A percentile compares a stretch with the other conserved stretches of the same genome.
Evolutionary conservation across 129 eudicot species (phyloP).

Genomic region (Tanacetum coccineum): DNA sequence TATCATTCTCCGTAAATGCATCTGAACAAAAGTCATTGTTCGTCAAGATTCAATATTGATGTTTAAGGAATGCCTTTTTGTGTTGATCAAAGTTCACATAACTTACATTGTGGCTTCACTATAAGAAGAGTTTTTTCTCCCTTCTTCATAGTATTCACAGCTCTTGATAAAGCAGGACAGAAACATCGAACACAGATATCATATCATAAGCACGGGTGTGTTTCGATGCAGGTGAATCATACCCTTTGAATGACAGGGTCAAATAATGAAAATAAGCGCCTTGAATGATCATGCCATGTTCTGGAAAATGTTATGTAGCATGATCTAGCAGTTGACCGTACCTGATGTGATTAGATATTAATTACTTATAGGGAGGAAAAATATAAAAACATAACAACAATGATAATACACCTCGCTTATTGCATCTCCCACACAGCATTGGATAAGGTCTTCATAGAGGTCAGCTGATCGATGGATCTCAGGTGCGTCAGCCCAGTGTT

Average conservation of each 20-base stretch:
- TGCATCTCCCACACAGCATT: conserved; percentile 93
- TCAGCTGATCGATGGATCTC: conserved; percentile 97
- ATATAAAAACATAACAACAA: conserved; percentile 10
- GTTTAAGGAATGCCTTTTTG: too few relatives aligned
- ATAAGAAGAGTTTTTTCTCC: too few relatives aligned
- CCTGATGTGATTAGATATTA: conserved; percentile 47
- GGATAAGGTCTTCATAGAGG: conserved; percentile 86
- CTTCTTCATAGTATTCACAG: too few relatives aligned
- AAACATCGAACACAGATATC: too few relatives aligned
- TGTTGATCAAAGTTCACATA: too few relatives aligned
- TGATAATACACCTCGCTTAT: conserved; percentile 73
- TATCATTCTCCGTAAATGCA: too few relatives aligned
- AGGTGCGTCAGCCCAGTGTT: conserved; percentile 97
- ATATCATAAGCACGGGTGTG: too few relatives aligned
- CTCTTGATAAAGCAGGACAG: too few relatives aligned
- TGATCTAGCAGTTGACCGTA: conserved; percentile 95
- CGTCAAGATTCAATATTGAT: too few relatives aligned
- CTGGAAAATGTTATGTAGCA: conserved; percentile 92
- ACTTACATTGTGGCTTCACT: too few relatives aligned
- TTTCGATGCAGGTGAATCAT: too few relatives aligned
- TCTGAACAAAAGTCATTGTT: too few relatives aligned
- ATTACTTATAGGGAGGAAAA: background rate
- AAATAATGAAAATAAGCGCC: conserved; percentile 74
- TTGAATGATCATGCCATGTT: conserved; percentile 97
- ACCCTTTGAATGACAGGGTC: conserved; percentile 99